These are phyloP conservation scores for Sclerotinia nivalis DNA, from an alignment of 2,329 filamentous ascomycete species.

Conservation along the genomic window DNA sequence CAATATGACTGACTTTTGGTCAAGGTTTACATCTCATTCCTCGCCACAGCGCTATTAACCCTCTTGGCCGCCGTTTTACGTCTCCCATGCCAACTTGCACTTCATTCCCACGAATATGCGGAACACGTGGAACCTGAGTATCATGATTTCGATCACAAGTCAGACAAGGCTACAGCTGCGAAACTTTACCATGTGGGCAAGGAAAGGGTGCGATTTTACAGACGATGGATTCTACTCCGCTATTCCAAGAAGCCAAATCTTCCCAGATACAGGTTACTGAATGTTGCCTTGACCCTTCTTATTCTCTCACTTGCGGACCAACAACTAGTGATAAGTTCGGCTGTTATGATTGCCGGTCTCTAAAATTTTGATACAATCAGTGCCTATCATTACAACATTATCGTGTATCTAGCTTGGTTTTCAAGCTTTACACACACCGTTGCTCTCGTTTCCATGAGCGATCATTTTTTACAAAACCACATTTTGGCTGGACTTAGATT, in stretches of 20 bases:
- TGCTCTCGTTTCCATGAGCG: not conserved
- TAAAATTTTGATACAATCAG: not conserved
- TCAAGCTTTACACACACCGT: slow-evolving; percentile 15
- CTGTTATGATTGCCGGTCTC: slow-evolving; percentile 10
- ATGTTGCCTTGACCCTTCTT: not conserved
- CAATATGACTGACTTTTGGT: not conserved
- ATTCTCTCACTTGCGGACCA: slow-evolving; percentile 20
- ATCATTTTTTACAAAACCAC: not conserved
- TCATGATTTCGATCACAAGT: slow-evolving; percentile 1
- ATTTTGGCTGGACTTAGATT: slow-evolving; percentile 7
- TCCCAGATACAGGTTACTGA: not conserved
- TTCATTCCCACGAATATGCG: not conserved
- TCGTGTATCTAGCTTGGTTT: slow-evolving; percentile 15
- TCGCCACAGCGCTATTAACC: slow-evolving; percentile 7
- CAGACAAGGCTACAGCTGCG: not conserved
- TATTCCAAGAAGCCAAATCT: not conserved
- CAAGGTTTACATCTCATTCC: slow-evolving; percentile 16
- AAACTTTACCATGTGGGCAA: not conserved
- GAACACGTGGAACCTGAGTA: not conserved
- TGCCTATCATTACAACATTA: slow-evolving; percentile 18
- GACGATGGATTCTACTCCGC: not conserved
- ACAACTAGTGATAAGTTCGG: slow-evolving; percentile 2
- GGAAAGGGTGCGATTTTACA: not conserved
- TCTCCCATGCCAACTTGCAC: slow-evolving; percentile 5
- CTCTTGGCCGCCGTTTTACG: slow-evolving; percentile 2